Evolutionary conservation across 2,329 filamentous ascomycete species (phyloP).

Genomic region (Fusarium chlamydosporum): DNA sequence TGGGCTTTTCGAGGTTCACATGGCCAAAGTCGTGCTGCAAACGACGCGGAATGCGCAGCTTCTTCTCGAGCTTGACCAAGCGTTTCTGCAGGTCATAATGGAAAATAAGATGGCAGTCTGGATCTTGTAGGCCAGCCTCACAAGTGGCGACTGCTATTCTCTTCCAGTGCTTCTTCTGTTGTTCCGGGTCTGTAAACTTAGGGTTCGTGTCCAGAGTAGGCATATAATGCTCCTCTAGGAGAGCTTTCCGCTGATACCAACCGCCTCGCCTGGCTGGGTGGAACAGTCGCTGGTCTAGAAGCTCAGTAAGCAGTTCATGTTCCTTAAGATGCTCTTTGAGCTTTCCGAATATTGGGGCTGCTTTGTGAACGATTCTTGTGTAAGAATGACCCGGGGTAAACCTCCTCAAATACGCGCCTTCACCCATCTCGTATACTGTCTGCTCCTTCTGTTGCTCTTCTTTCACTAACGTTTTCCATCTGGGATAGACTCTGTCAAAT

Average conservation of each 20-base stretch:
- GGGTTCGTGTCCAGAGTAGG: conserved; percentile 67
- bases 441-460: conserved; percentile 86
- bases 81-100: conserved; percentile 97
- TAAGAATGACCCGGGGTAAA: conserved; percentile 95
- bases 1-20: conserved; percentile 80
- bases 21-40: conserved; percentile 95
- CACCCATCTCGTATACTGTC: conserved; percentile 81
- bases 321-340: conserved; percentile 86
- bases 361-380: conserved; percentile 92
- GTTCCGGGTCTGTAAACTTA: conserved; percentile 56
- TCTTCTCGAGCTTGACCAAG: conserved; percentile 89
- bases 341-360: conserved; percentile 81
- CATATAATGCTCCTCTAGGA: conserved; percentile 98
- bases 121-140: conserved; percentile 87
- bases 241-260: conserved; percentile 96
- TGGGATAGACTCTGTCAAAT: conserved; percentile 80
- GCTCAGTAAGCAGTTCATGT: conserved; percentile 78
- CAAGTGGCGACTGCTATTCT: conserved; percentile 82
- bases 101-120: conserved; percentile 89
- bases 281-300: conserved; percentile 86
- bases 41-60: conserved; percentile 84
- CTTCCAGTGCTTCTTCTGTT: conserved; percentile 87
- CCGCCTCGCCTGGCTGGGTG: conserved; percentile 86
- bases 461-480: conserved; percentile 81
- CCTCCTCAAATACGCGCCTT: conserved; percentile 88